Base-by-base conservation (phyloP, 2,329 filamentous ascomycete species). In the Endocalyx cinctus region DNA sequence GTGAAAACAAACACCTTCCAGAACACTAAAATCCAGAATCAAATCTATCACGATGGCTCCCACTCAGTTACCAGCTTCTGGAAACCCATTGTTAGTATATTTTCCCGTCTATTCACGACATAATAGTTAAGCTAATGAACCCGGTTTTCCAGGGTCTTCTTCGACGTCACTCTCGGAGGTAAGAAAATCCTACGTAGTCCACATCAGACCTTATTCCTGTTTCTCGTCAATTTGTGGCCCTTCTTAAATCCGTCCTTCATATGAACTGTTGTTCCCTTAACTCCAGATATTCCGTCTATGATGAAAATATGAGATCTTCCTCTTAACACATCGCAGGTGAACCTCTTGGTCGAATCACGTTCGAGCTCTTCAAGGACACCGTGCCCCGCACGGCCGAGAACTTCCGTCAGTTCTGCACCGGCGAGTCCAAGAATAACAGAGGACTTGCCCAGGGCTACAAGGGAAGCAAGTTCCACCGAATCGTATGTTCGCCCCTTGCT, bases 331-430 rank as follows among this genome's bases (percentile, higher is more conserved):
- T n/a, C 11, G 30, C 15, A 92, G 88, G 88, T 41, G 86, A 94
- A 54, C 82, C 86, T 3, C 75, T 95, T 12, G 89, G 89, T 43
- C 82, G 88, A 37, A 79, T 95, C 54, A 89, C 85, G 46, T 88
- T 95, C 60, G 87, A 96, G 63, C 78, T 98, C 41, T 96, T 92
- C 70, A 79, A 82, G 41, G 76, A 94, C 62, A 71, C 84, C 15
- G 84, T 87, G 0, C 88, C 89, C 43, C 82, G 82, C 52, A 97
- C 92, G 7, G 87, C 88, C 18, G 92, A 97, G 63, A 97, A 97
- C 69, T 97, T 98, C 60, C 85, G 89, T 29, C 87, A 94, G 57
- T 95, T 95, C 66, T 96, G 89, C 66, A 97, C 90, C 0, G 92
- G 92, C 50, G 90, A 97, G 69, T 81, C 76, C 46, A 94, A 88